Evolutionary conservation across 441 rosid species (phyloP), one percentile per base, ranked within the genome.

Genomic region (Gossypium aridum): DNA sequence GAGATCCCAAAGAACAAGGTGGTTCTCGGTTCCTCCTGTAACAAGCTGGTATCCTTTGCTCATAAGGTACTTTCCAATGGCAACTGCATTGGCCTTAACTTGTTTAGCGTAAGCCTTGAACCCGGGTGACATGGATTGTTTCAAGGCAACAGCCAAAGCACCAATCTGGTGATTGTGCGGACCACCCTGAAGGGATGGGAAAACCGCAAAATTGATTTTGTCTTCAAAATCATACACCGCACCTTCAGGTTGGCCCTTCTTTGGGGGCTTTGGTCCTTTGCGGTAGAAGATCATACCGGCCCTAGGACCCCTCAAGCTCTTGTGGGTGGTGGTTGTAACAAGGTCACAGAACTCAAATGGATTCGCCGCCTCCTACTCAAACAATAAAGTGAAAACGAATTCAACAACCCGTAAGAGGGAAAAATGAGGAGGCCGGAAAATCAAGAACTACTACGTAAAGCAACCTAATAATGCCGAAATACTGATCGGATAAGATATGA

Each of bases 141-240:
- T 96, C 89, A 96, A 74, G n/a, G 98, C 97, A 82, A 96, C 98
- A 70, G 99, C 99, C 78, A 96, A 79, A 70, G 99, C 98, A 72
- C 93, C 98, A 8, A 96, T 96, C 89, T 96, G 99, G 93, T 96
- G 97, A 63, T 96, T 96, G 89, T 96, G 99, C 0, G 99, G 99
- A 80, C 98, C 99, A 45, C 99, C 99, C 82, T 96, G 99, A 77
- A 93, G 97, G 3, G 99, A 89, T 12, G 99, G 99, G 87, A 92
- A 93, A 22, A 96, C 99, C 0, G 99, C 75, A 69, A 96, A 96
- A 89, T 96, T 96, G 89, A 96, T 85, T 87, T 89, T 96, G 86
- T 96, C 99, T 80, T 96, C 99, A 31, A 96, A 96, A 68, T 93
- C 96, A 54, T 93, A 96, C 39, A 85, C 92, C 0, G 99, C 99